Base-by-base conservation (phyloP, 1,284 basidiomycete genomes). In the Ustilago bromivora region DNA sequence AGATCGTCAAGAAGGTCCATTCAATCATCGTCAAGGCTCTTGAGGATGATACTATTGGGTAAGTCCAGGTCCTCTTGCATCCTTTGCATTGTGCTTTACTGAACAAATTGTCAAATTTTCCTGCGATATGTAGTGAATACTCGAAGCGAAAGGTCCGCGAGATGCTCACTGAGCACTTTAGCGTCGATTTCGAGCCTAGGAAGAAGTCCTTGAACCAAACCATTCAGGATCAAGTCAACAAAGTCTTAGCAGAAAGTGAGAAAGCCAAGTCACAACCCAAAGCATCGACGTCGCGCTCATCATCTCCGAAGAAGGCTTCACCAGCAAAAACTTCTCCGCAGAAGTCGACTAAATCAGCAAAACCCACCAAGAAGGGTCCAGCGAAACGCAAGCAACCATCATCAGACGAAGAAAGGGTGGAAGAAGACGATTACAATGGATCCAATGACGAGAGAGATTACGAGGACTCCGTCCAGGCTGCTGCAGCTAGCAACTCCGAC, bases 131-230 rank as follows among this genome's bases (percentile, higher is more conserved):
- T 59, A 71, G 73, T 12, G 34, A 73, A 10, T 49, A 65, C n/a
- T 46, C 71, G 2, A 74, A 68, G 36, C 62, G 66, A 12, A 55
- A 52, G 23, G 34, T 74, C 17, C 64, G 76, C 13, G 53, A 62
- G 7, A 61, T 59, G 56, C 68, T 78, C 32, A 35, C 41, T 15
- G 56, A 62, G 3, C 65, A 68, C 32, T 78, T 71, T 36, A 68
- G 60, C 28, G 65, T 71, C 40, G 59, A 71, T 36, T 61, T 78
- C 28, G 59, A 74, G 28, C 4, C 36, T 19, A 57, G 54, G 31
- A 78, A 78, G 49, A 68, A 71, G 55, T 43, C 58, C 54, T 56
- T 78, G 41, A 61, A 49, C 38, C 3, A 56, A 10, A 65, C 51
- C 19, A 57, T 47, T 32, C 19, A 35, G 28, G 68, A 68, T 0